Evolutionary conservation across 1,284 basidiomycete species (phyloP).

Genomic region (Farysia itapuensis): DNA sequence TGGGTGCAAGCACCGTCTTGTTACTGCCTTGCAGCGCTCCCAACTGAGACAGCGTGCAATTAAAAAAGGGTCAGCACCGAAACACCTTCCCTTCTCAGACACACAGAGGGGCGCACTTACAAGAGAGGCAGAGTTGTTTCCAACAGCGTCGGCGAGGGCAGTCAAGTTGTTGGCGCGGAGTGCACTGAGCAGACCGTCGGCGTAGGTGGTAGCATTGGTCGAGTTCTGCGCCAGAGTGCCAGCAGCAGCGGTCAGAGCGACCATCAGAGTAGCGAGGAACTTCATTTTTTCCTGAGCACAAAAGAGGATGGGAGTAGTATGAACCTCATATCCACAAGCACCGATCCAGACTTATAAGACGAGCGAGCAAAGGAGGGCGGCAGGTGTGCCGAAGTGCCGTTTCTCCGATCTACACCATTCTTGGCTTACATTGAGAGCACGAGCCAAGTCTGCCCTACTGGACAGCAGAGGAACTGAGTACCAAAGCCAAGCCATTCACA

Average conservation of each 20-base stretch:
- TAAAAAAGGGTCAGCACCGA: neutral
- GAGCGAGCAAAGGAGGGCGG: too few relatives aligned
- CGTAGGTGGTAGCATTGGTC: constrained; percentile 35
- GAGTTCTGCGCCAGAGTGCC: constrained; percentile 24
- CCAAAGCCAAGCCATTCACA: neutral
- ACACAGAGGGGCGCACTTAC: constrained; percentile 6
- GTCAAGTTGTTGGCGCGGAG: constrained; percentile 37
- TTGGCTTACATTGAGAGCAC: too few relatives aligned
- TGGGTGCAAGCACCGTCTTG: constrained; percentile 62
- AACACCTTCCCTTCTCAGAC: too few relatives aligned
- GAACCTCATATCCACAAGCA: too few relatives aligned
- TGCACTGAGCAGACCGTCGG: constrained; percentile 30
- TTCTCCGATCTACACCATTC: too few relatives aligned
- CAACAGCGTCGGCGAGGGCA: constrained; percentile 33
- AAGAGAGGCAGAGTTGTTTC: constrained; percentile 19
- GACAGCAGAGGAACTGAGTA: too few relatives aligned
- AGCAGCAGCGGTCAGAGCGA: constrained; percentile 26
- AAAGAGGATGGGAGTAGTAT: too few relatives aligned
- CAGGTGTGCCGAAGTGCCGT: too few relatives aligned
- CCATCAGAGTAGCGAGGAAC: constrained; percentile 31
- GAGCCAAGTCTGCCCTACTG: too few relatives aligned
- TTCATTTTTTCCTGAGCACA: too few relatives aligned
- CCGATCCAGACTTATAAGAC: too few relatives aligned
- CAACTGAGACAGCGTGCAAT: neutral
- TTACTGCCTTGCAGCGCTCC: constrained; percentile 33